Evolutionary conservation across 75 land plant species (phyloP), one percentile per base, ranked within the genome.

Genomic region (Pseudotsuga menziesii): DNA sequence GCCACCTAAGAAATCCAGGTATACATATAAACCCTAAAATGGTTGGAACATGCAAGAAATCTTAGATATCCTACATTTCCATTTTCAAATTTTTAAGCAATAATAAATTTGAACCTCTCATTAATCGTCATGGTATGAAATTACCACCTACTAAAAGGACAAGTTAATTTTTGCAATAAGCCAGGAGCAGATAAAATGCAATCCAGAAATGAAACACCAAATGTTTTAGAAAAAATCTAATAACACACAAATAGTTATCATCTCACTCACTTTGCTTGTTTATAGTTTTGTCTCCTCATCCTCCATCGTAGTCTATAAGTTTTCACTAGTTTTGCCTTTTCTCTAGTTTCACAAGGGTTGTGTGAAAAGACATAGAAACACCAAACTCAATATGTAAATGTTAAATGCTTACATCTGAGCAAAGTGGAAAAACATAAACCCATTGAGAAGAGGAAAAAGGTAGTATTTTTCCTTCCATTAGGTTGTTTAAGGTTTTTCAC

Each of bases 401-500:
- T 69, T 36, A 41, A 15, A 69, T 20, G 19, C 3, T 44, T 69
- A 69, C 14, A 64, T 32, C 52, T 69, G n/a, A 39, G 9, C 41
- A 20, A n/a, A n/a, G 17, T 20, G 72, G 17, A 41, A 41, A 20
- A 48, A 12, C n/a, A 19, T n/a, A 69, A 41, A 39, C 36, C 0
- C 52, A 8, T 41, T 41, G 17, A 9, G 17, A 41, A n/a, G 52
- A 36, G 36, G 52, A 41, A 8, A 69, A 69, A 20, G 2, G 48
- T 69, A 20, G 52, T 69, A 16, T 26, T 56, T 29, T 79, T 91
- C 99, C 99, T 88, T 78, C 99, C 99, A 88, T 97, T 92, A 74
- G 82, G 83, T 63, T 88, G 94, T 74, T 97, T 98, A 81, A 97
- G 92, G 36, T 71, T 76, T 83, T 76, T 89, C 91, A 97, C 86